Evolutionary conservation across 352 stramenopile genomes (phyloP), one percentile per base, ranked within the genome.

Genomic region (Phytophthora boehmeriae): DNA sequence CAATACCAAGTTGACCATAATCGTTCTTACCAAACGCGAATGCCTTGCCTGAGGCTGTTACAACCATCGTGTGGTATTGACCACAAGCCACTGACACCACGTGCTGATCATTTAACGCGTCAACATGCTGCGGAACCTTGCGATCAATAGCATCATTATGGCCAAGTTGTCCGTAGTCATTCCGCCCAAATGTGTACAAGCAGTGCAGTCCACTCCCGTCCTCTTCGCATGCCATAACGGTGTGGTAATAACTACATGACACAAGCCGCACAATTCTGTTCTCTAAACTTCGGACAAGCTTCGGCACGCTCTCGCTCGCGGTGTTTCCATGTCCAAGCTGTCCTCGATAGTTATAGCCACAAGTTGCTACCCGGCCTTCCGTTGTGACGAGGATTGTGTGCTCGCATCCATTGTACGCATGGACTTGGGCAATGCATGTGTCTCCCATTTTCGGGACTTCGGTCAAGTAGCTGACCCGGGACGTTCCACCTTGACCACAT

Each of bases 231-330:
- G 81, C 80, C 43, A 98, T 75, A 8, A 97, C 61, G 11, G 80
- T 97, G 66, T 98, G 93, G 53, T 98, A 97, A 59, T 98, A 98
- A 63, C 92, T 98, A 68, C 92, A 98, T 5, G 89, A 96, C 6
- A 97, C 90, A 5, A 94, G 49, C 0, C 74, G 64, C 6, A 97
- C 92, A 8, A 80, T 63, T 14, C 66, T 75, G 25, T 63, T 66
- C 51, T 92, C 88, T 25, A 97, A 65, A 35, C 85, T 88, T 23
- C 78, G 75, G 5, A 97, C 68, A 13, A 93, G 71, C 41, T 92
- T 90, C 0, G 93, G 92, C 4, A 95, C 63, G 14, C 76, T 84
- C 57, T 97, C 86, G 39, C 86, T 97, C 20, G 81, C 80, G 16
- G 90, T 97, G 36, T 81, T 97, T 6, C 93, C 93, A 47, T 96